Percentiles rank a stretch among this genome's conserved stretches.
phyloP scores from a whole-genome alignment of 257 asterid genomes.

The Solanum corneliomulleri region DNA sequence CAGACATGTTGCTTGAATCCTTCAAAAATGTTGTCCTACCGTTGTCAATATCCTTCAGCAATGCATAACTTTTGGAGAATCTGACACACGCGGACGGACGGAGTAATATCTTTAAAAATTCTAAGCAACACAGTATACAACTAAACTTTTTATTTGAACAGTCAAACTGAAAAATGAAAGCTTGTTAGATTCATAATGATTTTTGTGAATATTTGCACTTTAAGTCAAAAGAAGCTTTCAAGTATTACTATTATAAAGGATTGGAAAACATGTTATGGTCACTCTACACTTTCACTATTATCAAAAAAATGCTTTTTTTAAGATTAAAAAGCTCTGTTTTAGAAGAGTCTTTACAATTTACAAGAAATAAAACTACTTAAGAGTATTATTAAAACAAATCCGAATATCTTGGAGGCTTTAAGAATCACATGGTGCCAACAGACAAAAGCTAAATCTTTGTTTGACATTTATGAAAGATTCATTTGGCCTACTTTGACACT shows the following conservation, averaged over 20 bases:
- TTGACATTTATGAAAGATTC: constrained; percentile 17
- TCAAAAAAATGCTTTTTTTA: constrained; percentile 7
- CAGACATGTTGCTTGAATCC: background rate
- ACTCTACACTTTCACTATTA: constrained; percentile 19
- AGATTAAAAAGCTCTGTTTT: constrained; percentile 1
- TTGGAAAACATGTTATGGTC: constrained; percentile 4
- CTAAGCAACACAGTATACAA: background rate
- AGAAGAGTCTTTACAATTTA: constrained; percentile 3
- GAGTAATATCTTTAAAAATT: background rate
- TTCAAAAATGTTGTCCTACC: background rate
- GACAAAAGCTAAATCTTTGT: constrained; percentile 8
- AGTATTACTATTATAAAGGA: background rate
- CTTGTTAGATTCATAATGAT: background rate
- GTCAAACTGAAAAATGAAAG: background rate
- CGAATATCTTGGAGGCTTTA: constrained; percentile 5
- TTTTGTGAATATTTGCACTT: background rate
- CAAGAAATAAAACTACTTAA: constrained; percentile 12
- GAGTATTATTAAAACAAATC: background rate
- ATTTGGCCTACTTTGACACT: constrained; percentile 10
- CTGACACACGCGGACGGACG: background rate
- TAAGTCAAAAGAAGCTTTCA: constrained; percentile 22
- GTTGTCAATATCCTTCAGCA: too few species aligned
- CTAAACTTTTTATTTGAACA: background rate
- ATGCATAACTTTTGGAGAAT: background rate
- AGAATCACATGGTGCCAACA: constrained; percentile 21